Evolutionary conservation across 768 basidiomycete genomes (phyloP).

Genomic region (Ramaria sp.): DNA sequence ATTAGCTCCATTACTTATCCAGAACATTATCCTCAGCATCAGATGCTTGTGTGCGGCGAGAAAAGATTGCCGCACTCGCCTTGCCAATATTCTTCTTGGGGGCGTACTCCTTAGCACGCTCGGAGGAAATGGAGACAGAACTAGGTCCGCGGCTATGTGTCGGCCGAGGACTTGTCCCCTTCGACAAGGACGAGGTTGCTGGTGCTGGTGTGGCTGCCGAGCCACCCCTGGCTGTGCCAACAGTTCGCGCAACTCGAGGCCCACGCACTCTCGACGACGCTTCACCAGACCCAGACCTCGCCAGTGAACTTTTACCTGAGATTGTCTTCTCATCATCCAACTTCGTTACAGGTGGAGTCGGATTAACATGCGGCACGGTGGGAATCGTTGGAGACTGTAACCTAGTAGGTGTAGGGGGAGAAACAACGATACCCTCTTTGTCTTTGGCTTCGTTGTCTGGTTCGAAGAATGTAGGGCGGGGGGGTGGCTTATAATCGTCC

Average conservation of each 20-base stretch:
- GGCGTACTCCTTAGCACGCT: constrained; percentile 21
- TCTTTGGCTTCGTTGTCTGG: constrained; percentile 20
- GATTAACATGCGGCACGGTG: constrained; percentile 9
- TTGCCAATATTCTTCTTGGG: constrained; percentile 23
- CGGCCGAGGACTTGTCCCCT: constrained; percentile 24
- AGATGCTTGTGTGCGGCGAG: constrained; percentile 72
- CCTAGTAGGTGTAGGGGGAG: constrained; percentile 16
- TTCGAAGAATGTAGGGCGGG: constrained; percentile 1
- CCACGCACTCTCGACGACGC: constrained; percentile 30
- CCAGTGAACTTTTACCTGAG: constrained; percentile 22
- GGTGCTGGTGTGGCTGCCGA: not conserved
- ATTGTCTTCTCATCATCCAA: constrained; percentile 17
- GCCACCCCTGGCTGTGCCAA: constrained; percentile 21
- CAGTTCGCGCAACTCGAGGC: constrained; percentile 37
- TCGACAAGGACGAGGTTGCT: constrained; percentile 1
- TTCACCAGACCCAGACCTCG: constrained; percentile 37
- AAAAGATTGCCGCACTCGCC: constrained; percentile 25
- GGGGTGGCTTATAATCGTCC: constrained; percentile 41
- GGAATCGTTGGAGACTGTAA: constrained; percentile 16
- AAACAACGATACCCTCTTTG: constrained; percentile 33
- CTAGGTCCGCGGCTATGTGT: constrained; percentile 35
- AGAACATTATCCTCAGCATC: constrained; percentile 73
- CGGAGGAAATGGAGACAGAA: constrained; percentile 31
- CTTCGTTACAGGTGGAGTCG: not conserved
- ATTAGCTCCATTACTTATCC: constrained; percentile 16